Evolutionary conservation across 192 early-diverging fungal species (phyloP), one percentile per base, ranked within the genome.

Genomic region (Mortierella hygrophila): DNA sequence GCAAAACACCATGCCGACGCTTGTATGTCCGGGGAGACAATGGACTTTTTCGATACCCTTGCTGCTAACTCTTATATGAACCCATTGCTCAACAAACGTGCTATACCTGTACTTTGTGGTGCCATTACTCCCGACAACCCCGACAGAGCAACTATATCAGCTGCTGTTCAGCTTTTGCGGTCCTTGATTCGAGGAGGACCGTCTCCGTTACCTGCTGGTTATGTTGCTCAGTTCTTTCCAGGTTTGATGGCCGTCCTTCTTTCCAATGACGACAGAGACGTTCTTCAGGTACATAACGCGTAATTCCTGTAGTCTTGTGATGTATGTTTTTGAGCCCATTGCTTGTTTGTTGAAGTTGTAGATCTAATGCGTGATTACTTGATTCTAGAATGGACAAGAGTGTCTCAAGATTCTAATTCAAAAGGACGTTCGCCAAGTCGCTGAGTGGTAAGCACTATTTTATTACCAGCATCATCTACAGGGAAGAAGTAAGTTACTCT

Each of bases 341-440:
- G 29, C 3, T 18, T n/a, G 21, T 41, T 32, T 41, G 41, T 57
- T 10, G 11, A 38, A 5, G n/a, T 60, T 21, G n/a, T 11, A 16
- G n/a, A 29, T 1, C 60, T 21, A 37, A 40, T 60, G n/a, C 60
- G 41, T n/a, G 26, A 0, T 32, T 9, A 68, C 20, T 63, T 23
- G 7, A 46, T 47, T 77, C 46, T 75, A 82, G 88, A 97, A 94
- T 80, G 96, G 96, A 5, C 94, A 97, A 89, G 91, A 96, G 38
- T 96, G 94, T 29, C 88, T 99, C 23, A 95, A 93, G 77, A 91
- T 89, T 41, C 89, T 97, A 75, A 91, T 99, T 26, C 88, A 93
- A 49, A 94, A 97, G 60, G 96, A 98, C 78, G 80, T 93, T 49
- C 85, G 90, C 21, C 92, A 95, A 49, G 86, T 99, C 75, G 88